Percentiles rank a stretch among this genome's conserved stretches.
These are phyloP conservation scores for Xerocomellus chrysenteron DNA, from an alignment of 768 basidiomycete genomes.

Conservation along the genomic window DNA sequence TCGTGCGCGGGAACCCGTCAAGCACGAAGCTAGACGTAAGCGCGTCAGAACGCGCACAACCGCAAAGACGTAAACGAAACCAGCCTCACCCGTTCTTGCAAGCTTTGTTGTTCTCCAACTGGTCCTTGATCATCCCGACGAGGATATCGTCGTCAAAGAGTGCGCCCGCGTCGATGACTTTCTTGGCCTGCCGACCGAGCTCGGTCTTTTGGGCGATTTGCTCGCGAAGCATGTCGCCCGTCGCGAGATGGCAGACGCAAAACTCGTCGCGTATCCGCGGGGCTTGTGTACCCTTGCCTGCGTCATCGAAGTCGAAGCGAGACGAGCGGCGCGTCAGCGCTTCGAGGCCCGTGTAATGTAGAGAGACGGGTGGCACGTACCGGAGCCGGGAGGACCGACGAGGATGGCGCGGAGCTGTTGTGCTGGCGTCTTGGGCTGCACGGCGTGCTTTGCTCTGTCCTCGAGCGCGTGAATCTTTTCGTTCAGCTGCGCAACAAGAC, in stretches of 20 bases:
- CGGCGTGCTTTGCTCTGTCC: conserved; percentile 54
- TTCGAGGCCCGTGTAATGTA: too few relatives aligned
- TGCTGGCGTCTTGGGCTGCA: conserved; percentile 56
- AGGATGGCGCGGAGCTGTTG: conserved; percentile 88
- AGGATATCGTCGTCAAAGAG: conserved; percentile 96
- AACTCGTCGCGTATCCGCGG: conserved; percentile 89
- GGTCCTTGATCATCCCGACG: conserved; percentile 96
- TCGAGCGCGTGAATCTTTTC: conserved; percentile 86
- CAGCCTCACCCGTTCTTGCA: conserved; percentile 92
- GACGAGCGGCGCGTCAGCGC: neutral
- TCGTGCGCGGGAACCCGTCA: conserved; percentile 99
- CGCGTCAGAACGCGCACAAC: neutral
- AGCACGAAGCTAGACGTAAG: conserved; percentile 76
- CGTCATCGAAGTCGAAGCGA: neutral
- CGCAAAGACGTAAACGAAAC: neutral
- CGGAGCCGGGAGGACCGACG: conserved; percentile 95
- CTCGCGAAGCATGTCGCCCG: conserved; percentile 97
- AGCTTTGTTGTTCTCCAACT: conserved; percentile 86
- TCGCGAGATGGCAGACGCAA: conserved; percentile 97
- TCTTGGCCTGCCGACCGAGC: conserved; percentile 91
- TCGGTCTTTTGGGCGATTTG: conserved; percentile 86
- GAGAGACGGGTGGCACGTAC: conserved; percentile 43
- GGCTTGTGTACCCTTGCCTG: conserved; percentile 98
- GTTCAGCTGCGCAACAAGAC: conserved; percentile 85
- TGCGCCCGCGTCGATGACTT: conserved; percentile 96